A percentile compares a stretch with the other conserved stretches of the same genome.
phyloP scores from a whole-genome alignment of 345 rosid genomes.

The Acer campestre region DNA sequence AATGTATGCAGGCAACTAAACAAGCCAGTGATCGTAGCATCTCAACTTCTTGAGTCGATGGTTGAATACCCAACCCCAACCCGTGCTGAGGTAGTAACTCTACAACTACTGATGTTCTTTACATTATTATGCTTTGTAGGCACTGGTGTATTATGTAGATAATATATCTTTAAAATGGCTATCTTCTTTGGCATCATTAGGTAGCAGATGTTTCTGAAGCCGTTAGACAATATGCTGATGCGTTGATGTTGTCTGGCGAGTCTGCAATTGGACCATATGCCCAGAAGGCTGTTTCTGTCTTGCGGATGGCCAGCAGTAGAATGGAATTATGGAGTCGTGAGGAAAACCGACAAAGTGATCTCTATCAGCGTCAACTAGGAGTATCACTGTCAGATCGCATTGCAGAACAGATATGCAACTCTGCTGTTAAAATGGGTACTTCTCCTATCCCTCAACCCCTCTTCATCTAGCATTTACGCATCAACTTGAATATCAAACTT shows the following conservation, averaged over 20 bases:
- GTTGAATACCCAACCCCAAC: conserved; percentile 79
- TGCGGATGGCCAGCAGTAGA: conserved; percentile 56
- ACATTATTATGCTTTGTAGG: not conserved
- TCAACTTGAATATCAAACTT: not conserved
- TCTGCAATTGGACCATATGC: conserved; percentile 66
- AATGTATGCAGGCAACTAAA: conserved; percentile 56
- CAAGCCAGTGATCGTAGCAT: conserved; percentile 77
- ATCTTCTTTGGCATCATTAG: conserved; percentile 32
- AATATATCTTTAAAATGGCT: conserved; percentile 1
- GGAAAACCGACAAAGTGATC: conserved; percentile 40
- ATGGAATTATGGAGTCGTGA: conserved; percentile 63
- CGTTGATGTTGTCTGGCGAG: conserved; percentile 77
- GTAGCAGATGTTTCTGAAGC: conserved; percentile 83
- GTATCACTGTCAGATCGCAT: conserved; percentile 50
- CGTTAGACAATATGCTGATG: conserved; percentile 70
- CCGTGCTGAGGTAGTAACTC: conserved; percentile 63
- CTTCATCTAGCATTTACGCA: not conserved
- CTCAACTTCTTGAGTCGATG: conserved; percentile 84
- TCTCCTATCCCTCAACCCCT: conserved; percentile 10
- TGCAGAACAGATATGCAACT: conserved; percentile 72
- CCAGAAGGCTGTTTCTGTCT: conserved; percentile 65
- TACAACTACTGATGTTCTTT: not conserved
- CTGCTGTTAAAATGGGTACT: conserved; percentile 69
- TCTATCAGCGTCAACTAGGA: conserved; percentile 41
- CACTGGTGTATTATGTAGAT: not conserved